Conservation (phyloP, 768 basidiomycete species). For the Clavulina sp. region DNA sequence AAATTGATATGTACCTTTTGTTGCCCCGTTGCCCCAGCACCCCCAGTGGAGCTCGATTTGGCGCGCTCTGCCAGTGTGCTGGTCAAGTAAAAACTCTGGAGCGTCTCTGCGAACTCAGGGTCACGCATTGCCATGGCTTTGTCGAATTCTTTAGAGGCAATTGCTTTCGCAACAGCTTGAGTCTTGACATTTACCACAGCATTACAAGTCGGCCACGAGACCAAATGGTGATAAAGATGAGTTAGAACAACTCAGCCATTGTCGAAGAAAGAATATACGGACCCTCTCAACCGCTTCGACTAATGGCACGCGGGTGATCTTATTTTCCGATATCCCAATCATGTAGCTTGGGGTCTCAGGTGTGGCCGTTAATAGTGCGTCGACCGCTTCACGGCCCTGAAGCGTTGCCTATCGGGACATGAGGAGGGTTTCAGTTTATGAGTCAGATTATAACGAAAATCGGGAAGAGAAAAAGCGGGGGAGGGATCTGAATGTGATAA, state of each 20-base stretch:
- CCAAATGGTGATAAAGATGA: conserved; percentile 1
- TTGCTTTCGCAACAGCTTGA: conserved; percentile 64
- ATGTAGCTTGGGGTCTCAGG: conserved; percentile 91
- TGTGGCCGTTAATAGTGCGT: conserved; percentile 67
- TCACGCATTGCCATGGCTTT: conserved; percentile 81
- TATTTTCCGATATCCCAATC: conserved; percentile 92
- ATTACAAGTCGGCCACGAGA: neutral
- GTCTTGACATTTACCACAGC: no score
- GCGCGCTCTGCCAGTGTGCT: neutral
- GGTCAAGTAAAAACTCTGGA: conserved; percentile 69
- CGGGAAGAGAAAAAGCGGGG: neutral
- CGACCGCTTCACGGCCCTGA: conserved; percentile 89
- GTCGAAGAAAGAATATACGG: conserved; percentile 2
- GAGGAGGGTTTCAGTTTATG: no score
- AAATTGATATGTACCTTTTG: no score
- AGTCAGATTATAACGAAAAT: conserved; percentile 3
- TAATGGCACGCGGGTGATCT: conserved; percentile 78
- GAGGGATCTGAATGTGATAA: neutral
- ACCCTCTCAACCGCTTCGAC: conserved; percentile 89
- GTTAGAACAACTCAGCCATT: neutral
- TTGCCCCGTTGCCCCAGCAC: neutral
- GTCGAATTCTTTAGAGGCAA: conserved; percentile 65
- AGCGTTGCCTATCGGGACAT: conserved; percentile 53
- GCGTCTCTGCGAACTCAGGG: conserved; percentile 73
- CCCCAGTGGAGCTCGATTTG: neutral